Conservation (phyloP, 208 protist genomes). For the Balamuthia mandrillaris region DNA sequence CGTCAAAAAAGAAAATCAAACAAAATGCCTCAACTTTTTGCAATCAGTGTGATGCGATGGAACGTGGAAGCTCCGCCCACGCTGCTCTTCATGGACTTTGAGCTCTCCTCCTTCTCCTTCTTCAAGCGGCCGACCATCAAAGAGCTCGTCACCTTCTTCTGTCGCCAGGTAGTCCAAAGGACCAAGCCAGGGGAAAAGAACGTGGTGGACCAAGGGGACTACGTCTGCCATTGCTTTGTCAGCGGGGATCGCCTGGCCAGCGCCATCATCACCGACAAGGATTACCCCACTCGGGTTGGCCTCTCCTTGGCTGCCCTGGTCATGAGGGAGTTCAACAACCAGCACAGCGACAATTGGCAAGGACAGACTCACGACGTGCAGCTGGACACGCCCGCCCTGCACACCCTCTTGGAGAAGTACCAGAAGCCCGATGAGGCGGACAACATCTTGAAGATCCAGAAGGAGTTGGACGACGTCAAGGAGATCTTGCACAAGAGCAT, state of each 20-base stretch:
- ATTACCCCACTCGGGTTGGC: neutral
- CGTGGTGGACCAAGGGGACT: slow-evolving; percentile 28
- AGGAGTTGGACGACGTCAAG: slow-evolving; percentile 44
- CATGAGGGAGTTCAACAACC: neutral
- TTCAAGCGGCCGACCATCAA: slow-evolving; percentile 15
- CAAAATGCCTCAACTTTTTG: slow-evolving; percentile 28
- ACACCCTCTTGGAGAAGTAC: slow-evolving; percentile 15
- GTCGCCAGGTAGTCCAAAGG: slow-evolving; percentile 1
- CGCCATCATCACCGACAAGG: slow-evolving; percentile 23
- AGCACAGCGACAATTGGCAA: neutral
- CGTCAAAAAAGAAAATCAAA: no score
- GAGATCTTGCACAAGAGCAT: slow-evolving; percentile 39
- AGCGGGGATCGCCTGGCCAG: neutral
- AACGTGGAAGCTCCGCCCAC: neutral
- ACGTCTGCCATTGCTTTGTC: slow-evolving; percentile 13
- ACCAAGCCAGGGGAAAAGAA: slow-evolving; percentile 8
- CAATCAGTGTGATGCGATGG: neutral
- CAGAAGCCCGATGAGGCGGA: slow-evolving; percentile 28
- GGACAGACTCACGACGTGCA: neutral
- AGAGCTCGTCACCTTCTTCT: slow-evolving; percentile 37
- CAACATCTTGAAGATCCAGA: slow-evolving; percentile 31
- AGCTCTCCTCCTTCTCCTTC: slow-evolving; percentile 24
- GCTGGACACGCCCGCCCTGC: neutral
- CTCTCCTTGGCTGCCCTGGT: neutral
- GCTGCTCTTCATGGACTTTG: neutral